phyloP scores from a whole-genome alignment of 2,329 filamentous ascomycete genomes.

The Aureobasidium sp. region DNA sequence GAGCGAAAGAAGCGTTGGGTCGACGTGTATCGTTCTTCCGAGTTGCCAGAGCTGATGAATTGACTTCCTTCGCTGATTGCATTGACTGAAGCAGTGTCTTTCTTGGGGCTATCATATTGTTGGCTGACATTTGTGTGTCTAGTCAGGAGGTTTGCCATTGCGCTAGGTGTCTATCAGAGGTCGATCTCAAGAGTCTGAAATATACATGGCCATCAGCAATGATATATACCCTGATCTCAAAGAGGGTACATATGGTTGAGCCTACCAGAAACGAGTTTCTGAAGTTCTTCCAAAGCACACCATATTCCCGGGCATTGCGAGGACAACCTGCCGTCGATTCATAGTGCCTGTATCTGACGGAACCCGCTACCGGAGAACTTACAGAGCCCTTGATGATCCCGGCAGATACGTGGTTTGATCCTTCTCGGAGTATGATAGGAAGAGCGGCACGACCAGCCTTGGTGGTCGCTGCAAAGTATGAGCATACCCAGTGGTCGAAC shows the following conservation, averaged over 20 bases:
- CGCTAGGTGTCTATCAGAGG: no score
- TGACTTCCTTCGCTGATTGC: neutral
- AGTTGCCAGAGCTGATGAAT: neutral
- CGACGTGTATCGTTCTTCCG: neutral
- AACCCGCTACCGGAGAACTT: neutral
- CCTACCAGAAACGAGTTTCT: neutral
- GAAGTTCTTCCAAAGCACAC: neutral
- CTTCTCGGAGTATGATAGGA: neutral
- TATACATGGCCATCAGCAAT: no score
- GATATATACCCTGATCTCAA: no score
- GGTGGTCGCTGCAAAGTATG: no score
- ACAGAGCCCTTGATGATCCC: neutral
- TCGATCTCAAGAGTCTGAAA: no score
- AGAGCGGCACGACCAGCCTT: neutral
- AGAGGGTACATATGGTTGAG: neutral
- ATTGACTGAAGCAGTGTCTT: neutral
- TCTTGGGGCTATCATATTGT: neutral
- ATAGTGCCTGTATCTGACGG: neutral
- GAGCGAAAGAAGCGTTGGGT: conserved; percentile 9
- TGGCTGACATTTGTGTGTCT: neutral
- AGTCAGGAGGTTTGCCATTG: no score
- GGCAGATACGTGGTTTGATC: neutral
- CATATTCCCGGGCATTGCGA: conserved; percentile 3
- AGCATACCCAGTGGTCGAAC: no score
- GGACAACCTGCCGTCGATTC: neutral